Percentiles rank a stretch among this genome's conserved stretches.
phyloP scores from a whole-genome alignment of 2,329 filamentous ascomycete genomes.

The Calycina marina region DNA sequence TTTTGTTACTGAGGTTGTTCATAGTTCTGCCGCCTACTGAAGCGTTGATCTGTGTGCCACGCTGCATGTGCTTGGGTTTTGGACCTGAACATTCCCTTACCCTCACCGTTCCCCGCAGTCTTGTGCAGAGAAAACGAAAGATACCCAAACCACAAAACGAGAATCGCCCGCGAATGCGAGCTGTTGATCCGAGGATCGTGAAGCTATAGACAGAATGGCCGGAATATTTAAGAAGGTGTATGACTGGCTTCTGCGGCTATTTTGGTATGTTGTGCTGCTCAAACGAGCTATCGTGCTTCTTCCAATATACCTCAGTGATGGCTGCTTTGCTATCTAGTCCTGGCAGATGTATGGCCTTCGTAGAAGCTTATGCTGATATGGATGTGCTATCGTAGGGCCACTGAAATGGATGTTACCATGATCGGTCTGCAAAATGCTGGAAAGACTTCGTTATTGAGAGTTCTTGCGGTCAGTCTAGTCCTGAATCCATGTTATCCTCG shows the following conservation, averaged over 20 bases:
- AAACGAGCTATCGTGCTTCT: background rate
- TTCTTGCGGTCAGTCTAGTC: slow-evolving; percentile 70
- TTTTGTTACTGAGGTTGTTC: too few relatives aligned
- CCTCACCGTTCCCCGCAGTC: slow-evolving; percentile 9
- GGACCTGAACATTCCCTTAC: too few relatives aligned
- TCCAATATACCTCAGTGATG: too few relatives aligned
- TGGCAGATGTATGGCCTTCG: too few relatives aligned
- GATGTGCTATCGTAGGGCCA: slow-evolving; percentile 54
- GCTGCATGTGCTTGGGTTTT: too few relatives aligned
- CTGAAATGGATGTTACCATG: slow-evolving; percentile 99
- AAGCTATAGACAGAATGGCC: slow-evolving; percentile 48
- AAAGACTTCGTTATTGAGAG: slow-evolving; percentile 87
- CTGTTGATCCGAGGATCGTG: too few relatives aligned
- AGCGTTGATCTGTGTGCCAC: too few relatives aligned
- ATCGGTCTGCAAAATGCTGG: slow-evolving; percentile 96
- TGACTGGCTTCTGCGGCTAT: slow-evolving; percentile 94
- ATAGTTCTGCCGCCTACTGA: too few relatives aligned
- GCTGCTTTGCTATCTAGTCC: too few relatives aligned
- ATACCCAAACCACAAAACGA: too few relatives aligned
- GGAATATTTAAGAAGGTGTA: slow-evolving; percentile 88
- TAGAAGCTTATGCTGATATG: background rate
- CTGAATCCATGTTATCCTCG: slow-evolving; percentile 9
- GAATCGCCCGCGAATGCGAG: too few relatives aligned
- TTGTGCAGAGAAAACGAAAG: too few relatives aligned
- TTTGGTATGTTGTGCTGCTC: slow-evolving; percentile 57